A percentile compares a stretch with the other conserved stretches of the same genome.
These are phyloP conservation scores for Penicillium mononematosum DNA, from an alignment of 495 filamentous ascomycete genomes.

Conservation along the genomic window DNA sequence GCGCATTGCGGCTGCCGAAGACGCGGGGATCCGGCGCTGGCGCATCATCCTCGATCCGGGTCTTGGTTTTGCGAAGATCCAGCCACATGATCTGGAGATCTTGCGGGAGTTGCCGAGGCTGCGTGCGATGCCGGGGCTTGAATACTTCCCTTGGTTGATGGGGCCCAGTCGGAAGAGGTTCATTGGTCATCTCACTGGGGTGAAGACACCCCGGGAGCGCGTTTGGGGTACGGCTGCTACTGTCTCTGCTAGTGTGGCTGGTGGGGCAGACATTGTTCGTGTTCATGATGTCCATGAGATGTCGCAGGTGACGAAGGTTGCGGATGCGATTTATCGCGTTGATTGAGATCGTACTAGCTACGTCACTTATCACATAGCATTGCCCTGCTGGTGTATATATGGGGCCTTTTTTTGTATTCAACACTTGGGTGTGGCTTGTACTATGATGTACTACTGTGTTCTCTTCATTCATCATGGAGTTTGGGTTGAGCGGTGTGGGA, in stretches of 20 bases:
- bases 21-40: conserved; percentile 83
- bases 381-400: not conserved
- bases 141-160: conserved; percentile 82
- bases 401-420: conserved; percentile 26
- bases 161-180: conserved; percentile 90
- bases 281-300: conserved; percentile 95
- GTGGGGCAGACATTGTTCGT: conserved; percentile 91
- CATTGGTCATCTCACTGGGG: conserved; percentile 78
- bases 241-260: conserved; percentile 80
- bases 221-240: conserved; percentile 87
- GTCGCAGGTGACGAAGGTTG: conserved; percentile 81
- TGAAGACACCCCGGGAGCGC: conserved; percentile 62
- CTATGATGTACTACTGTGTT: conserved; percentile 3
- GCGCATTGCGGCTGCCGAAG: conserved; percentile 74
- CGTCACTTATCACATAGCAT: conserved; percentile 2
- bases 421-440: conserved; percentile 24
- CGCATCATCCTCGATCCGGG: conserved; percentile 94
- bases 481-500: conserved; percentile 3
- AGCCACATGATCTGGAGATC: conserved; percentile 76
- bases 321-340: conserved; percentile 81
- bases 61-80: conserved; percentile 86
- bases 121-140: conserved; percentile 59
- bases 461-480: conserved; percentile 34
- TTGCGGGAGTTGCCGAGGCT: conserved; percentile 65
- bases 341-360: conserved; percentile 12